Evolutionary conservation across 2,329 filamentous ascomycete species (phyloP).

Genomic region (Xenosphaeropsis pyriputrescens): DNA sequence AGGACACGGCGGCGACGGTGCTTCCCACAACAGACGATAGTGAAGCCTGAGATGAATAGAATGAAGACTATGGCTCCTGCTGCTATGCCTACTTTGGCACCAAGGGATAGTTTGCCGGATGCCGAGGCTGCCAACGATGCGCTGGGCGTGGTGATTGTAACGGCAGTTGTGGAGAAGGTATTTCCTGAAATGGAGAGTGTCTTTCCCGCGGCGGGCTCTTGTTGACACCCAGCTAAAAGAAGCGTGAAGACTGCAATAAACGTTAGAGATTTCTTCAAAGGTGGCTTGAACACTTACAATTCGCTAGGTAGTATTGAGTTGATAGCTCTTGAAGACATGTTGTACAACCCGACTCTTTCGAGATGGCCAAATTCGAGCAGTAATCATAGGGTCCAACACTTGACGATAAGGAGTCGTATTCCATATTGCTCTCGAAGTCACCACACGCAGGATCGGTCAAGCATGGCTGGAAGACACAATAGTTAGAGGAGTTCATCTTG

Average conservation of each 20-base stretch:
- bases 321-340: conserved; percentile 27
- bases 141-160: conserved; percentile 34
- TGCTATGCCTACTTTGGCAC: conserved; percentile 42
- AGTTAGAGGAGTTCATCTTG: too few relatives aligned
- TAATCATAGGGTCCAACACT: conserved; percentile 33
- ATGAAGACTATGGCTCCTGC: conserved; percentile 33
- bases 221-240: conserved; percentile 39
- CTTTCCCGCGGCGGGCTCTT: conserved; percentile 30
- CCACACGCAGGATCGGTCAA: conserved; percentile 35
- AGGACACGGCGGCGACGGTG: conserved; percentile 37
- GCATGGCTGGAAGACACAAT: background rate
- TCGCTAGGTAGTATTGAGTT: conserved; percentile 28
- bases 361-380: conserved; percentile 31
- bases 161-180: conserved; percentile 30
- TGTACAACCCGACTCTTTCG: conserved; percentile 26
- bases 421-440: conserved; percentile 28
- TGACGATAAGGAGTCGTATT: conserved; percentile 32
- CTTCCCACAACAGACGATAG: conserved; percentile 40
- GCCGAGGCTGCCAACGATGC: conserved; percentile 6
- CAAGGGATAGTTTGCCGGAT: conserved; percentile 30
- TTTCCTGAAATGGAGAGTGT: conserved; percentile 34
- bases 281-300: conserved; percentile 29
- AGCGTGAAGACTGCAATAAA: conserved; percentile 27
- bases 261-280: conserved; percentile 3
- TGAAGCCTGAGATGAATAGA: conserved; percentile 32